Base-by-base conservation (phyloP, 2,329 filamentous ascomycete genomes). In the Fonsecaea pedrosoi region DNA sequence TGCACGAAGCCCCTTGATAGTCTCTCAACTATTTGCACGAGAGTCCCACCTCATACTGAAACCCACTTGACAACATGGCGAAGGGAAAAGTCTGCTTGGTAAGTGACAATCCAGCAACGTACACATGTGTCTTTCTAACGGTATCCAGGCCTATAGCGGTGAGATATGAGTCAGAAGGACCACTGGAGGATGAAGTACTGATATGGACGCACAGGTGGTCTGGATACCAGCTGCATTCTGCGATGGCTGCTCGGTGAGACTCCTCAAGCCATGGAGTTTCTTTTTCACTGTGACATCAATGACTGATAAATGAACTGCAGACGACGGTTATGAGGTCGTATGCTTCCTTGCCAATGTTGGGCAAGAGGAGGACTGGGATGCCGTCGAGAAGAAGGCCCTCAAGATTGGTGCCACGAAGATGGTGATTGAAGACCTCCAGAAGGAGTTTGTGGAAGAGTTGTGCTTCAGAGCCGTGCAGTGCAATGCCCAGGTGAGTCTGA, bases 401-500 rank as follows among this genome's bases (percentile, higher is more conserved):
- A 85, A 86, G 78, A 86, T 92, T 70, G 90, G 90, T 74, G 90
- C 90, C 25, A 86, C 80, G 35, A 54, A 58, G 55, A 77, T 85
- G 70, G 83, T 88, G 71, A 40, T 64, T 56, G 80, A 83, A 69
- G 81, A 95, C 77, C 84, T 94, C 62, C 87, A 88, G 74, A 84
- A 84, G 73, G 89, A 92, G 79, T 94, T 95, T 75, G 87, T 95
- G 72, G 90, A 93, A 73, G 86, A 94, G 82, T 84, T 95, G 54
- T 90, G 89, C 83, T 94, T 89, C 86, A 89, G 86, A 60, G 91
- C 92, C 69, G 86, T 95, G 70, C 90, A 92, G 79, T 64, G 88
- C 80, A 86, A 86, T 73, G 84, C 84, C 70, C 68, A 70, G 61
- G 45, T 50, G 15, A 12, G 45, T 45, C n/a, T 30, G 4, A 13